Evolutionary conservation across 2,329 filamentous ascomycete species (phyloP).

Genomic region (Boeremia exigua): DNA sequence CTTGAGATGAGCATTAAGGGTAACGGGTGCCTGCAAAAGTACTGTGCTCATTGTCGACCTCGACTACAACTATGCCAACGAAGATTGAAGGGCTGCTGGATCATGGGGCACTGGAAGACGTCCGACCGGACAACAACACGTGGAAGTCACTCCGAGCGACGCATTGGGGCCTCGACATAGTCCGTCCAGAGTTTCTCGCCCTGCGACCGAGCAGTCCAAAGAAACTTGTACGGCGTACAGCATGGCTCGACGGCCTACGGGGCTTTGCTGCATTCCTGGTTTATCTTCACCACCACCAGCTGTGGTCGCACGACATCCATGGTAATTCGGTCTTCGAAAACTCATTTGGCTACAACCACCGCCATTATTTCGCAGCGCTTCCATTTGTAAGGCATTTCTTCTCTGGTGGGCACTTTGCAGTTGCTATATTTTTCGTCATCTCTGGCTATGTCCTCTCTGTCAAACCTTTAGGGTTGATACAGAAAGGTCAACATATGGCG

Average conservation of each 20-base stretch:
- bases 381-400: constrained; percentile 59
- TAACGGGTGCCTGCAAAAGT: not conserved
- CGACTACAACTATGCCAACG: constrained; percentile 31
- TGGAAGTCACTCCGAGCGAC: constrained; percentile 38
- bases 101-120: constrained; percentile 32
- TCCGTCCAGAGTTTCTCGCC: constrained; percentile 41
- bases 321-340: constrained; percentile 54
- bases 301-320: constrained; percentile 55
- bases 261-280: constrained; percentile 72
- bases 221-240: constrained; percentile 34
- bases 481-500: constrained; percentile 48
- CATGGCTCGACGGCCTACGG: constrained; percentile 66
- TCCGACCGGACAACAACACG: constrained; percentile 27
- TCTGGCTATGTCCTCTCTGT: constrained; percentile 60
- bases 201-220: constrained; percentile 28
- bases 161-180: constrained; percentile 39
- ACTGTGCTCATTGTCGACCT: not conserved
- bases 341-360: constrained; percentile 38
- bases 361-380: constrained; percentile 41
- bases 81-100: constrained; percentile 40
- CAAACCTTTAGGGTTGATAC: constrained; percentile 54
- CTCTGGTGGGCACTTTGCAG: constrained; percentile 58
- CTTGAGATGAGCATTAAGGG: not conserved
- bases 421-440: constrained; percentile 60
- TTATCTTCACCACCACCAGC: constrained; percentile 62